A percentile compares a stretch with the other conserved stretches of the same genome.
These are phyloP conservation scores for Solanum ossicruentum DNA, from an alignment of 257 asterid species.

Conservation along the genomic window DNA sequence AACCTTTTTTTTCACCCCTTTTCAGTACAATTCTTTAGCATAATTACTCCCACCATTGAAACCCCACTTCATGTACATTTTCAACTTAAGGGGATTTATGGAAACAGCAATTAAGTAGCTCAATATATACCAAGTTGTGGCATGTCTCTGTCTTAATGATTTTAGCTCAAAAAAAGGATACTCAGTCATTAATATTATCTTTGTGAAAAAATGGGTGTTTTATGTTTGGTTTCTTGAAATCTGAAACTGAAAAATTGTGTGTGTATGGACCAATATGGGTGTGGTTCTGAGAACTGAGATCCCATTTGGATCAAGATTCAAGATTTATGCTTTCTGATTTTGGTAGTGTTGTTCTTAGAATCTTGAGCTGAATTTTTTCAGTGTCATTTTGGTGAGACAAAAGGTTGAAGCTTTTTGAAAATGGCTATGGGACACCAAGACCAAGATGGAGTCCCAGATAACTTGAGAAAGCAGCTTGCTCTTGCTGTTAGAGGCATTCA, in stretches of 20 bases:
- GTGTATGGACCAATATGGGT: background rate
- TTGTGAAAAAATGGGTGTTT: background rate
- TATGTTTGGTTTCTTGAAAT: background rate
- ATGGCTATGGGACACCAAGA: conserved; percentile 38
- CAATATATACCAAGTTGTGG: background rate
- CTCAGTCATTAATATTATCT: background rate
- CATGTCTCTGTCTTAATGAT: background rate
- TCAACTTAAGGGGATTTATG: background rate
- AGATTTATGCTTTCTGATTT: background rate
- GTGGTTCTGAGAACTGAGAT: background rate
- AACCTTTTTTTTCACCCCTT: background rate
- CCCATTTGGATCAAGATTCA: background rate
- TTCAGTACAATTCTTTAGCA: background rate
- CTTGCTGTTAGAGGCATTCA: conserved; percentile 69
- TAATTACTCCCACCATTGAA: background rate
- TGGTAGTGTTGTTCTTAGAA: background rate
- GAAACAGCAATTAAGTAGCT: background rate
- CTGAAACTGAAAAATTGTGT: background rate
- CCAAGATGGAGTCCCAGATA: conserved; percentile 20
- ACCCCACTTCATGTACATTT: background rate
- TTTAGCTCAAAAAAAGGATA: background rate
- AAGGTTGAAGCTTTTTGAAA: background rate
- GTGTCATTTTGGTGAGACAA: background rate
- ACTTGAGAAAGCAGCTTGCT: conserved; percentile 58
- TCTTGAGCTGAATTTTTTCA: background rate